Conservation (phyloP, 371 early-diverging fungal genomes). For the Mucor piriformis region DNA sequence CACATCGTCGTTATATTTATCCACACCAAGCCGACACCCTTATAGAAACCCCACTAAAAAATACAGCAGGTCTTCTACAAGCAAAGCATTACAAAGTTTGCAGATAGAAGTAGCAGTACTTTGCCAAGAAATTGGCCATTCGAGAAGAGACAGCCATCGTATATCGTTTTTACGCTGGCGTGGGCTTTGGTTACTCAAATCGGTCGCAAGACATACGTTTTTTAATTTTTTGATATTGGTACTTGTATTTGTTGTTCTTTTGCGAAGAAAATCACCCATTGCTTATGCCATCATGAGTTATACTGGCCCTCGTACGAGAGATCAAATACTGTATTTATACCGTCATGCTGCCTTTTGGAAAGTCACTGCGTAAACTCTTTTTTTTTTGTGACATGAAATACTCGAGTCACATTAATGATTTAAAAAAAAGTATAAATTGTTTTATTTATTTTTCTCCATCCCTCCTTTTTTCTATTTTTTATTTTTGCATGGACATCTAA, state of each 20-base stretch:
- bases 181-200: conserved; percentile 11
- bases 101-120: conserved; percentile 25
- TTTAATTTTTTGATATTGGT: conserved; percentile 36
- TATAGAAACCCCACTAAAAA: background rate
- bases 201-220: conserved; percentile 29
- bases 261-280: conserved; percentile 39
- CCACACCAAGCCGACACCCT: conserved; percentile 19
- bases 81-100: conserved; percentile 38
- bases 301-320: conserved; percentile 21
- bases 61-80: background rate
- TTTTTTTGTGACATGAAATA: background rate
- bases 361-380: conserved; percentile 30
- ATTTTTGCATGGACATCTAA: background rate
- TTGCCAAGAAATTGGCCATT: conserved; percentile 35
- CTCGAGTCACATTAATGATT: background rate
- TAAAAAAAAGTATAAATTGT: background rate
- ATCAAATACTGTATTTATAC: conserved; percentile 23
- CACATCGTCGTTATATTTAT: conserved; percentile 28
- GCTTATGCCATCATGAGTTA: conserved; percentile 40
- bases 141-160: conserved; percentile 21
- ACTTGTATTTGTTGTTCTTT: conserved; percentile 34
- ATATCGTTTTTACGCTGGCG: conserved; percentile 21
- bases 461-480: background rate
- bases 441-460: background rate
- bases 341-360: conserved; percentile 35